Base-by-base conservation (phyloP, 176 grass and related monocot species). In the Musa schizocarpa region DNA sequence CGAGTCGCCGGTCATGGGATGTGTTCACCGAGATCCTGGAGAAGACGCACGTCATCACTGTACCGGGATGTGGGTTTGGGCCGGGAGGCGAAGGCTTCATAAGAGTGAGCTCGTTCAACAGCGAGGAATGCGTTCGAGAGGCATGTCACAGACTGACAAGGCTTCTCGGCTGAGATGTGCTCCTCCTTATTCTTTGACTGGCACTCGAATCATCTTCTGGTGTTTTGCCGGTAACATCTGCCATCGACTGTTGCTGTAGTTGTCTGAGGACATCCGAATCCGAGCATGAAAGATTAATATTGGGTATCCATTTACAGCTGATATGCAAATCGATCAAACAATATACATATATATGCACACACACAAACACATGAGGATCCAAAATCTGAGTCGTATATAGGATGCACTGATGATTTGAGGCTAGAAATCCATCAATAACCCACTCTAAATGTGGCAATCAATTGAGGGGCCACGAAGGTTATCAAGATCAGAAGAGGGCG, bases 41-140 rank as follows among this genome's bases (percentile, higher is more conserved):
- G 34, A 88, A 89, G 75, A 91, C 88, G 53, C 86, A 99, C 74
- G 70, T 99, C 55, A 91, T 94, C 74, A 99, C 88, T 29, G 86
- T 99, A 51, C 95, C 95, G 0, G 95, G 95, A 1, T 79, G 84
- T 53, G 95, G 95, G 0, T 99, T 98, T 51, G 95, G 95, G 13
- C 95, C 95, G 57, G 82, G 95, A 43, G 95, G 95, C 21, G 90
- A 99, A 84, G 95, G 90, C 0, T 99, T 99, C 75, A 73, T 99
- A 54, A 89, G 95, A 68, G 82, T 99, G 63, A 90, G 90, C 81
- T 85, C 84, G 1, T 99, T 99, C 82, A 91, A 89, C 78, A 77
- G 81, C 82, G 82, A 12, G 86, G 90, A 99, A 34, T 76, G 63
- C 79, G 76, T 93, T 55, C 20, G 85, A 25, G 88, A 99, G 58